phyloP scores from a whole-genome alignment of 2,329 filamentous ascomycete species.

The Epichloe scottii region DNA sequence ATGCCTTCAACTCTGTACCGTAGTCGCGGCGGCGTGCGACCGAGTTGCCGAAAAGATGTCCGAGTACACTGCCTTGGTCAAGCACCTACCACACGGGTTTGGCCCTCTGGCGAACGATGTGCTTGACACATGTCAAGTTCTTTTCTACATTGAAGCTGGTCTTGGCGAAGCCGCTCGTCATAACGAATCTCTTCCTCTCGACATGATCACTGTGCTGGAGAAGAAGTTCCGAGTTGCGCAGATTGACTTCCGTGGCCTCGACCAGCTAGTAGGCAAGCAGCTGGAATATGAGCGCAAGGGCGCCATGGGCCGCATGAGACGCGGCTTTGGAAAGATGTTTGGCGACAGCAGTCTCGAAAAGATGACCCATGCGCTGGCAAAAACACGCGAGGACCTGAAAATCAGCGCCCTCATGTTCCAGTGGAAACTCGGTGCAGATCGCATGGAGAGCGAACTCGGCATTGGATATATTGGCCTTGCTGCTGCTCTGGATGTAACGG shows the following conservation, averaged over 20 bases:
- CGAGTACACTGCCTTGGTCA: constrained; percentile 47
- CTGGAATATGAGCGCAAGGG: constrained; percentile 50
- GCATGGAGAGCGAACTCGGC: constrained; percentile 46
- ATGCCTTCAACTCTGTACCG: constrained; percentile 36
- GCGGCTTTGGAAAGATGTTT: constrained; percentile 52
- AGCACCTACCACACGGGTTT: constrained; percentile 41
- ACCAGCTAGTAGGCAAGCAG: constrained; percentile 49
- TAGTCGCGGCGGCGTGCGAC: constrained; percentile 47
- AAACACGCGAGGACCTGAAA: constrained; percentile 47
- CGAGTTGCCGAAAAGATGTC: constrained; percentile 52
- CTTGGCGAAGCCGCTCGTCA: constrained; percentile 40
- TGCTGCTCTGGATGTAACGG: constrained; percentile 42
- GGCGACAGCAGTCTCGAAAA: constrained; percentile 48
- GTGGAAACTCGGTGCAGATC: constrained; percentile 48
- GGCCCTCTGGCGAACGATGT: constrained; percentile 51
- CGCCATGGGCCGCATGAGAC: constrained; percentile 45
- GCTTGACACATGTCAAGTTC: constrained; percentile 51
- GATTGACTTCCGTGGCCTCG: constrained; percentile 48
- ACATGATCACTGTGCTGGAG: constrained; percentile 51
- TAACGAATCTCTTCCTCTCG: constrained; percentile 40
- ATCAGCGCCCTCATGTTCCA: constrained; percentile 54
- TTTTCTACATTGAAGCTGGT: constrained; percentile 58
- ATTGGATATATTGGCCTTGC: constrained; percentile 57
- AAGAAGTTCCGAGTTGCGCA: constrained; percentile 49
- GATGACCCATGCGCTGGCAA: constrained; percentile 42